Evolutionary conservation across 148 eudicot genomes (phyloP), one percentile per base, ranked within the genome.

Genomic region (Vaccinium corymbosum): DNA sequence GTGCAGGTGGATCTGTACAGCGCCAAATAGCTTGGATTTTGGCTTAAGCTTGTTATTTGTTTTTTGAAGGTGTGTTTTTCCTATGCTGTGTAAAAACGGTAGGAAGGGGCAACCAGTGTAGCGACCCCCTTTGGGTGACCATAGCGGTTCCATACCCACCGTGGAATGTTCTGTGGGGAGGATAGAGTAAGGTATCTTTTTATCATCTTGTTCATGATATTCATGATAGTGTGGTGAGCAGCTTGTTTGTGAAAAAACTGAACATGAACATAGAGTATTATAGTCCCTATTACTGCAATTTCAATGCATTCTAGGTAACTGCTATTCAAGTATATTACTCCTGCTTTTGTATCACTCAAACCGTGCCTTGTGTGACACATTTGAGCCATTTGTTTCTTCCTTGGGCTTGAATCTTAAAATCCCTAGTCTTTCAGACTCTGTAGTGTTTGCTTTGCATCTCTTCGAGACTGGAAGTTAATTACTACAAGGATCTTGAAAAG

Each of bases 1-100:
- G 84, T 86, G 87, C 86, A 85, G 86, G 83, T 88, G 86, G 83
- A 62, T 49, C 72, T 83, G 64, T 52, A 78, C 85, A 76, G 76
- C 55, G 76, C 89, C 78, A 85, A 82, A 62, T 82, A 79, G 88
- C 84, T 81, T 83, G 66, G 74, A 78, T 80, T 82, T 82, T 80
- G 78, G 82, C 81, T 87, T 57, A 29, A 71, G 53, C 86, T 87
- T 76, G 80, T 71, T 83, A 70, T 86, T 83, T 84, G 74, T 85
- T 76, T 85, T 48, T 7, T 27, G 81, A 51, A 84, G 85, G 82
- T 83, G 83, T 84, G 87, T 57, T 83, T 27, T 27, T 13, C 25
- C 25, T 3, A n/a, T 64, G 27, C 29, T 0, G 71, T 22, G 0
- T n/a, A 22, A 55, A 64, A 64, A 22, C 14, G 29, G 13, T 22